phyloP scores from a whole-genome alignment of 371 early-diverging fungal genomes.

The Rhizopus delemar region DNA sequence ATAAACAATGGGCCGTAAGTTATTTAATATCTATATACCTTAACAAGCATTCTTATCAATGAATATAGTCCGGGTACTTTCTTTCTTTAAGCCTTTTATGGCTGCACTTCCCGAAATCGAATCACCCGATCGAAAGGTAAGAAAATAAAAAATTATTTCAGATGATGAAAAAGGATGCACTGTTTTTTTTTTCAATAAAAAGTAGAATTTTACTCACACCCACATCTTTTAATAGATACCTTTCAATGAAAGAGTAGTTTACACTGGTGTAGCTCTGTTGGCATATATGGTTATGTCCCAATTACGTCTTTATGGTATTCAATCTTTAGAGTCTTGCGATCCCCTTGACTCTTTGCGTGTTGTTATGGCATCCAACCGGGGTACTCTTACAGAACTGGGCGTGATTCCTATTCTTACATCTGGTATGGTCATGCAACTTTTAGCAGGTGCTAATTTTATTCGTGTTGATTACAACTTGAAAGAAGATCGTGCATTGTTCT shows the following conservation, averaged over 20 bases:
- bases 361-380: conserved; percentile 99
- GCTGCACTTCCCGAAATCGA: conserved; percentile 97
- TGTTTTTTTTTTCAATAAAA: no score
- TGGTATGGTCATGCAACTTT: conserved; percentile 99
- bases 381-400: conserved; percentile 99
- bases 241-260: conserved; percentile 98
- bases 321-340: conserved; percentile 96
- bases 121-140: conserved; percentile 94
- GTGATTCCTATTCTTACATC: conserved; percentile 99
- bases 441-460: conserved; percentile 96
- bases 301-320: conserved; percentile 99
- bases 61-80: conserved; percentile 86
- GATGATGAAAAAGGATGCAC: conserved; percentile 5
- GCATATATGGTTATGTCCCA: conserved; percentile 99
- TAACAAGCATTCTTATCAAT: not conserved
- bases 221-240: conserved; percentile 64
- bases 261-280: conserved; percentile 99
- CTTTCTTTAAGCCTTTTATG: conserved; percentile 98
- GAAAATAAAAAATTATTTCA: not conserved
- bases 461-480: conserved; percentile 98
- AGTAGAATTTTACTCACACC: no score
- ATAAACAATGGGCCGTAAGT: conserved; percentile 29
- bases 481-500: conserved; percentile 98
- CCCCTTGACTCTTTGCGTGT: conserved; percentile 99
- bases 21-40: no score